These are phyloP conservation scores for Mortierella polycephala DNA, from an alignment of 371 early-diverging fungal genomes.

Conservation along the genomic window DNA sequence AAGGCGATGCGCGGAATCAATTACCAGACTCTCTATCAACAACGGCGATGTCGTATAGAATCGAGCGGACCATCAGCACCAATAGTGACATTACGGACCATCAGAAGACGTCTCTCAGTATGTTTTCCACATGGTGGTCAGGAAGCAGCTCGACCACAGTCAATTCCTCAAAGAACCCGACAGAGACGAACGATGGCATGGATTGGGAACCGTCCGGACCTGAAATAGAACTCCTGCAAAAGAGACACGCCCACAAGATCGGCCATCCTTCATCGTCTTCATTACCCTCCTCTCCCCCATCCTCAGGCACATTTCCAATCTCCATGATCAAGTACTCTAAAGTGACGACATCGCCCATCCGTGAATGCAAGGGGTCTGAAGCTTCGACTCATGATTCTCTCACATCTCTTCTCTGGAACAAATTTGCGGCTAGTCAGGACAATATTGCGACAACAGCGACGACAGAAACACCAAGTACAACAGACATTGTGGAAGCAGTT, in stretches of 20 bases:
- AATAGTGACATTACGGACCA: constrained; percentile 6
- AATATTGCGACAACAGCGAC: neutral
- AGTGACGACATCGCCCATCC: neutral
- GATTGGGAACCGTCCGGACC: constrained; percentile 51
- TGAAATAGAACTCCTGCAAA: constrained; percentile 14
- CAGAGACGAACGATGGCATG: constrained; percentile 14
- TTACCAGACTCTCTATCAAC: neutral
- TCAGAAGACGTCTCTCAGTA: constrained; percentile 18
- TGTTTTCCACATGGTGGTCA: constrained; percentile 42
- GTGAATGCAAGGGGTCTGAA: constrained; percentile 19
- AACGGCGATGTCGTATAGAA: neutral
- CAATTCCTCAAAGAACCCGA: constrained; percentile 6
- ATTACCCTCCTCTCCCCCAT: constrained; percentile 29
- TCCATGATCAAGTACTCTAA: constrained; percentile 29
- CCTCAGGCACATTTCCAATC: constrained; percentile 26
- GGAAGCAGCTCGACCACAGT: constrained; percentile 7
- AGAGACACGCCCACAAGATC: neutral
- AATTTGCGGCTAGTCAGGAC: constrained; percentile 20
- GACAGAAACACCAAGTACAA: neutral
- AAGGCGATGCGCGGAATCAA: no score
- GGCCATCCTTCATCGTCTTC: constrained; percentile 9
- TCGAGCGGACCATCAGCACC: neutral
- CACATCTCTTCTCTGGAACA: constrained; percentile 30
- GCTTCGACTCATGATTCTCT: constrained; percentile 29
- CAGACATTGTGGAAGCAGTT: neutral